These are phyloP conservation scores for Penicillium brasilianum DNA, from an alignment of 2,329 filamentous ascomycete species.

Conservation along the genomic window DNA sequence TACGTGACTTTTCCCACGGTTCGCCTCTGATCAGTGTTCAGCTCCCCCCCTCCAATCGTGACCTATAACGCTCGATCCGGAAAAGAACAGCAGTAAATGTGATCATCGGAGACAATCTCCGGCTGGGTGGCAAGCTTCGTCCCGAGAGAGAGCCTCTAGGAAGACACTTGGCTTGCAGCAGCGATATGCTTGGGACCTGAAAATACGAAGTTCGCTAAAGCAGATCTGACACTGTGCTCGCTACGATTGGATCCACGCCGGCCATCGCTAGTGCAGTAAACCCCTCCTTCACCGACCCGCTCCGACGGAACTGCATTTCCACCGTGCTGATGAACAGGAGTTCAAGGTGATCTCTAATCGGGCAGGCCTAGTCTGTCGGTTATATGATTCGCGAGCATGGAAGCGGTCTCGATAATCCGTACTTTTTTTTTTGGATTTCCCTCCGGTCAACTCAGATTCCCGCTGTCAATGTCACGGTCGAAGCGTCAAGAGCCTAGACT, in stretches of 20 bases:
- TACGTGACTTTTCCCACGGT: background rate
- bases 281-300: constrained; percentile 1
- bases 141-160: background rate
- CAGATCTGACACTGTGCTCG: background rate
- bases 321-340: background rate
- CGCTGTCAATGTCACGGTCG: no score
- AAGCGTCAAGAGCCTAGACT: background rate
- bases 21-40: background rate
- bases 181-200: background rate
- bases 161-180: background rate
- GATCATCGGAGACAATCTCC: background rate
- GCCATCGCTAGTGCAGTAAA: background rate
- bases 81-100: background rate
- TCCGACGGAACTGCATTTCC: background rate
- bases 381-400: background rate
- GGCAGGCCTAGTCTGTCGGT: background rate
- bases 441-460: no score
- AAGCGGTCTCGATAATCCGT: no score
- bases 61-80: background rate
- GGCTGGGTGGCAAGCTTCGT: background rate
- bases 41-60: background rate
- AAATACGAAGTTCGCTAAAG: background rate
- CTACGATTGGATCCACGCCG: background rate
- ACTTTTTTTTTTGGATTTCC: no score
- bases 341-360: background rate